Evolutionary conservation across 768 basidiomycete genomes (phyloP).

Genomic region (Dacryopinax primogenitus): DNA sequence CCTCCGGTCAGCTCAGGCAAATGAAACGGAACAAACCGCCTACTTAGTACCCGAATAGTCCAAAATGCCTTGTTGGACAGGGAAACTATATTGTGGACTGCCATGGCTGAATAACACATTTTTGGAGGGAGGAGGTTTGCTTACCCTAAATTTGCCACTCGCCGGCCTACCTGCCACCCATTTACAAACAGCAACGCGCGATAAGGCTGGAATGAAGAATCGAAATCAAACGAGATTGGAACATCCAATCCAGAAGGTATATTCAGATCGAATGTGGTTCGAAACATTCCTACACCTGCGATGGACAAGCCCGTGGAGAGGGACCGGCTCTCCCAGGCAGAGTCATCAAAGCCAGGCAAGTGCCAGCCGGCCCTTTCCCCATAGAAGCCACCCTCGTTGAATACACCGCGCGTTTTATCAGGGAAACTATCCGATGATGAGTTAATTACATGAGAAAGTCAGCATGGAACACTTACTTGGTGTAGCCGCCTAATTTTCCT

Average conservation of each 20-base stretch:
- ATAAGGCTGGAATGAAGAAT: conserved; percentile 46
- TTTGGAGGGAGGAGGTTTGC: conserved; percentile 14
- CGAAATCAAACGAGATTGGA: conserved; percentile 59
- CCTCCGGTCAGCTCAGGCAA: conserved; percentile 25
- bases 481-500: conserved; percentile 63
- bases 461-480: conserved; percentile 32
- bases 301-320: conserved; percentile 47
- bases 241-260: conserved; percentile 51
- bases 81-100: conserved; percentile 69
- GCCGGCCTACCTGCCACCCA: conserved; percentile 83
- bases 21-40: conserved; percentile 32
- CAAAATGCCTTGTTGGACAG: conserved; percentile 69
- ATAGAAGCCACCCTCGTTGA: conserved; percentile 61
- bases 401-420: conserved; percentile 55
- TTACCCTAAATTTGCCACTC: conserved; percentile 57
- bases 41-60: conserved; percentile 62
- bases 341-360: conserved; percentile 53
- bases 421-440: conserved; percentile 40
- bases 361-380: conserved; percentile 67
- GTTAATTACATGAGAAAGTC: conserved; percentile 5
- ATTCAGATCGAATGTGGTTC: conserved; percentile 54
- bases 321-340: conserved; percentile 45
- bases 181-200: conserved; percentile 66
- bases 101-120: conserved; percentile 13
- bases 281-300: conserved; percentile 72